These are phyloP conservation scores for Talaromyces funiculosus DNA, from an alignment of 2,329 filamentous ascomycete genomes.

Conservation along the genomic window DNA sequence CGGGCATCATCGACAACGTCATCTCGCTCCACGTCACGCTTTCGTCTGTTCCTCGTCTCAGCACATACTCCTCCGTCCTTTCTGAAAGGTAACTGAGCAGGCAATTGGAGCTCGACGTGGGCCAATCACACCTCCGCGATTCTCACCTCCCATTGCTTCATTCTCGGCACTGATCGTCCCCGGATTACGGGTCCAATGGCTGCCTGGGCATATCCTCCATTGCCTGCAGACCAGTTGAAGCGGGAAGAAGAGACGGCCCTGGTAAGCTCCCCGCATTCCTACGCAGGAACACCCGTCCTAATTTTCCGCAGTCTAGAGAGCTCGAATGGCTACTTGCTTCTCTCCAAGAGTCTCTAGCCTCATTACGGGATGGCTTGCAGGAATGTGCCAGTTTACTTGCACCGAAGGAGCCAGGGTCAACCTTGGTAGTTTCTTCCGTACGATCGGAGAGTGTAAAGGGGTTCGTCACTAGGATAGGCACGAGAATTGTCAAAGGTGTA, in stretches of 20 bases:
- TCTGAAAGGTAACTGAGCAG: neutral
- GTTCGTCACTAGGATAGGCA: constrained; percentile 81
- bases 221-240: constrained; percentile 46
- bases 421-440: constrained; percentile 79
- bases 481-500: constrained; percentile 86
- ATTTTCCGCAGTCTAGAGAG: constrained; percentile 48
- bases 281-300: neutral
- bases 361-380: constrained; percentile 66
- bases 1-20: constrained; percentile 9
- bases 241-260: constrained; percentile 50
- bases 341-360: constrained; percentile 56
- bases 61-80: neutral
- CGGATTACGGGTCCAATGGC: constrained; percentile 44
- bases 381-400: constrained; percentile 85
- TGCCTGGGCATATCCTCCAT: constrained; percentile 56
- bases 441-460: constrained; percentile 89
- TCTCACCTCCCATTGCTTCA: neutral
- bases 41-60: neutral
- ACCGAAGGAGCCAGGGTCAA: constrained; percentile 77
- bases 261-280: constrained; percentile 30
- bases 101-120: neutral
- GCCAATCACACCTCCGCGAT: neutral
- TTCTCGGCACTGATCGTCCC: neutral
- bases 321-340: constrained; percentile 59
- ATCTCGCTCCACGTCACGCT: constrained; percentile 9